Evolutionary conservation across 208 protist species (phyloP), one percentile per base, ranked within the genome.

Genomic region (Leishmania tarentolae): DNA sequence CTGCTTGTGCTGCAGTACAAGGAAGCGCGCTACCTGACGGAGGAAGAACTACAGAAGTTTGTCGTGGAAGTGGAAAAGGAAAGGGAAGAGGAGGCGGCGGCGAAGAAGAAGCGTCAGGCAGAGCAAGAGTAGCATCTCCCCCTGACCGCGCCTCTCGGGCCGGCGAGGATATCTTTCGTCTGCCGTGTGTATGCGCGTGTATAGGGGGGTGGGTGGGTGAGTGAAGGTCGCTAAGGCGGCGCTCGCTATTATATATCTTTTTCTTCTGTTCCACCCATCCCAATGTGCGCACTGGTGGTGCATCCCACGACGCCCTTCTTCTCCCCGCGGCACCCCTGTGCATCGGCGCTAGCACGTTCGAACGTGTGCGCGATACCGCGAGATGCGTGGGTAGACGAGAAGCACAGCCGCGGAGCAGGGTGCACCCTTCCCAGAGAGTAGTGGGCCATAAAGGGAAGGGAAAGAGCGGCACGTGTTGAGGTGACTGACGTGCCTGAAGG

Each of bases 61-160:
- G 94, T 96, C 19, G 87, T 87, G 35, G 87, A 92, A 71, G 94
- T 96, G 21, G 94, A 97, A 85, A 94, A 95, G 88, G 94, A 97
- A 82, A 75, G 92, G n/a, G 94, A 96, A 83, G 94, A 93, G 85
- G 94, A 97, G 88, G 91, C 94, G 4, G 89, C 94, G 4, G 89
- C 87, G 28, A 91, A 87, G 83, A 95, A 91, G 83, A 91, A 89
- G 86, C 86, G 89, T 24, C 92, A 93, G 87, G 91, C 94, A 8
- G 94, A 97, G 69, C 89, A 97, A 76, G 91, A 96, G 73, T 96
- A 91, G 82, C 46, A 42, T 40, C 53, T n/a, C 76, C 76, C 46
- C 44, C 28, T 50, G 65, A 9, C 37, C 19, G 63, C 19, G 63
- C 44, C 31, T 40, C 31, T 44, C 72, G 57, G 47, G 21, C 61